Conservation (phyloP, 208 protist species). For the Trypanosoma lewisi region DNA sequence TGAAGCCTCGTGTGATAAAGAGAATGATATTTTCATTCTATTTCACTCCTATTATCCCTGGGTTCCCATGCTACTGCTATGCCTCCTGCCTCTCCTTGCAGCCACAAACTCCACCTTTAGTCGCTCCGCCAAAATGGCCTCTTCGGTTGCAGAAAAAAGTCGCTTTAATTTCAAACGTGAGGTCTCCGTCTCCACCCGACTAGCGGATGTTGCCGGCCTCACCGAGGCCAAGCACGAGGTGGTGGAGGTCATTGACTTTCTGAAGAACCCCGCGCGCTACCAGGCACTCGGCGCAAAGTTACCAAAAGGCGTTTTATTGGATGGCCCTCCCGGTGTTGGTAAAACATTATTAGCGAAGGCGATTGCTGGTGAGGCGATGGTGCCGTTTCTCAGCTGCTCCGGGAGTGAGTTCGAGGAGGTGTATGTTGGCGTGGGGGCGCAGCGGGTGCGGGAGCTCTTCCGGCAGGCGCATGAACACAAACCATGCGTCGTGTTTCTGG, state of each 20-base stretch:
- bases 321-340: slow-evolving; percentile 95
- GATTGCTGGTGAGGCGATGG: slow-evolving; percentile 85
- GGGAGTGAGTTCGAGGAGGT: slow-evolving; percentile 96
- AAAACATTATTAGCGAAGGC: slow-evolving; percentile 92
- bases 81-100: slow-evolving; percentile 60
- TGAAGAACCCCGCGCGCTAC: slow-evolving; percentile 93
- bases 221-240: slow-evolving; percentile 87
- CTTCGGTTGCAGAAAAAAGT: slow-evolving; percentile 45
- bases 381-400: slow-evolving; percentile 95
- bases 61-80: slow-evolving; percentile 77
- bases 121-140: slow-evolving; percentile 34
- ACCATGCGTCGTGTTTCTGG: slow-evolving; percentile 98
- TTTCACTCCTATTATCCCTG: slow-evolving; percentile 68
- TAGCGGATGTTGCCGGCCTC: slow-evolving; percentile 80
- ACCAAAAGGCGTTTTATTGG: slow-evolving; percentile 95
- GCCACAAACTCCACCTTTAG: slow-evolving; percentile 48
- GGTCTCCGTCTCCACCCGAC: slow-evolving; percentile 54
- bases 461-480: slow-evolving; percentile 87
- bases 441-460: slow-evolving; percentile 94
- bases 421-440: slow-evolving; percentile 96
- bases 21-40: slow-evolving; percentile 58
- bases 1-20: slow-evolving; percentile 51
- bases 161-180: slow-evolving; percentile 75
- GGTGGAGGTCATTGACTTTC: slow-evolving; percentile 94
- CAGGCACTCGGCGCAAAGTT: slow-evolving; percentile 92